A percentile compares a stretch with the other conserved stretches of the same genome.
phyloP scores from a whole-genome alignment of 2,329 filamentous ascomycete genomes.

The Penicillium decumbens region DNA sequence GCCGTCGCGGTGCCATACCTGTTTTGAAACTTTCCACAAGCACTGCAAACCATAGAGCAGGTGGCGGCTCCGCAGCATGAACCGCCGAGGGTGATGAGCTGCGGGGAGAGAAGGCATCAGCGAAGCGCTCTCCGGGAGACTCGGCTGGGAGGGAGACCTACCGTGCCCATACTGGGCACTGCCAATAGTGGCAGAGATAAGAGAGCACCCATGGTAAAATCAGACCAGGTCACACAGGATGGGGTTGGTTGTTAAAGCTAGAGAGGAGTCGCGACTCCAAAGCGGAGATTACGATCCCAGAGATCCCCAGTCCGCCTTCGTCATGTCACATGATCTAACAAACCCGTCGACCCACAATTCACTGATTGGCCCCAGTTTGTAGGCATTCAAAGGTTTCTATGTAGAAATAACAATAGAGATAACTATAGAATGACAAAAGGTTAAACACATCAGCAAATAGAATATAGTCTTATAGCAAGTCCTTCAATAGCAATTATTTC shows the following conservation, averaged over 20 bases:
- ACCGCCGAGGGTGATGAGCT: conserved; percentile 72
- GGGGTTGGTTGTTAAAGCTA: not conserved
- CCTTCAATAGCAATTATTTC: no score
- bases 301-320: conserved; percentile 15
- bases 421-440: no score
- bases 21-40: conserved; percentile 95
- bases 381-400: no score
- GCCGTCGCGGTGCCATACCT: conserved; percentile 51
- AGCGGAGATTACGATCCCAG: conserved; percentile 9
- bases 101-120: conserved; percentile 16
- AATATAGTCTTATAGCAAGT: no score
- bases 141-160: conserved; percentile 48
- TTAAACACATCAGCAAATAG: no score
- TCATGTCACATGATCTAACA: conserved; percentile 6
- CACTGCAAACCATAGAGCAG: conserved; percentile 90
- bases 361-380: no score
- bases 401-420: no score
- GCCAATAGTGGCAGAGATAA: conserved; percentile 86
- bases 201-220: conserved; percentile 72
- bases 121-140: conserved; percentile 9
- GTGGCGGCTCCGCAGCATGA: conserved; percentile 97
- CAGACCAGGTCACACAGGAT: not conserved
- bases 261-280: not conserved
- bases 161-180: conserved; percentile 77
- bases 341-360: no score